Percentiles rank a stretch among this genome's conserved stretches.
Evolutionary conservation across 179 eudicot genomes (phyloP).

Genomic region (Dionaea muscipula): DNA sequence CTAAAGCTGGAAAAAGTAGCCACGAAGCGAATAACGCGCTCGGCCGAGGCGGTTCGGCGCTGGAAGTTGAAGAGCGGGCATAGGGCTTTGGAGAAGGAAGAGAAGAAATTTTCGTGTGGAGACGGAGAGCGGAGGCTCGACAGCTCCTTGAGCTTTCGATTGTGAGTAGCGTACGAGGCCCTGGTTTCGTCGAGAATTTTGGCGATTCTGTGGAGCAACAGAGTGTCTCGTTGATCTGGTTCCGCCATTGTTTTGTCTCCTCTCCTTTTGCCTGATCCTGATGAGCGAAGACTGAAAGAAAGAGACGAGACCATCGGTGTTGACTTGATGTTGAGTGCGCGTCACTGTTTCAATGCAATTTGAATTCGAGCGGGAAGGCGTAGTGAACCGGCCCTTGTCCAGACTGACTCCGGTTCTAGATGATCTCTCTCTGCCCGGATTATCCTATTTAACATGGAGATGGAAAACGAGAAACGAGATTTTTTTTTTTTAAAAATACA

Average conservation of each 20-base stretch:
- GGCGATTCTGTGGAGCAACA: constrained; percentile 27
- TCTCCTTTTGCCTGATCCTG: neutral
- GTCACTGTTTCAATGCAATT: no score
- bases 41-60: constrained; percentile 55
- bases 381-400: no score
- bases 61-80: constrained; percentile 48
- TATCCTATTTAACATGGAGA: no score
- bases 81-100: constrained; percentile 52
- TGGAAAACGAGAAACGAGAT: no score
- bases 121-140: constrained; percentile 38
- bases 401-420: no score
- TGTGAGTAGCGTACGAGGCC: constrained; percentile 60
- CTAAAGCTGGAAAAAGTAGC: constrained; percentile 37
- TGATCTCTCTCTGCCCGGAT: no score
- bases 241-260: constrained; percentile 21
- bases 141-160: constrained; percentile 81
- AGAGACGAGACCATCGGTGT: no score
- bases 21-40: constrained; percentile 57
- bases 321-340: no score
- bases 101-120: constrained; percentile 26
- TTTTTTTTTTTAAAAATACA: no score
- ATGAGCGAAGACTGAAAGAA: no score
- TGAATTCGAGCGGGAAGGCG: no score
- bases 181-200: constrained; percentile 43
- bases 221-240: constrained; percentile 11